A percentile compares a stretch with the other conserved stretches of the same genome.
These are phyloP conservation scores for Tuber borchii DNA, from an alignment of 495 filamentous ascomycete genomes.

Conservation along the genomic window DNA sequence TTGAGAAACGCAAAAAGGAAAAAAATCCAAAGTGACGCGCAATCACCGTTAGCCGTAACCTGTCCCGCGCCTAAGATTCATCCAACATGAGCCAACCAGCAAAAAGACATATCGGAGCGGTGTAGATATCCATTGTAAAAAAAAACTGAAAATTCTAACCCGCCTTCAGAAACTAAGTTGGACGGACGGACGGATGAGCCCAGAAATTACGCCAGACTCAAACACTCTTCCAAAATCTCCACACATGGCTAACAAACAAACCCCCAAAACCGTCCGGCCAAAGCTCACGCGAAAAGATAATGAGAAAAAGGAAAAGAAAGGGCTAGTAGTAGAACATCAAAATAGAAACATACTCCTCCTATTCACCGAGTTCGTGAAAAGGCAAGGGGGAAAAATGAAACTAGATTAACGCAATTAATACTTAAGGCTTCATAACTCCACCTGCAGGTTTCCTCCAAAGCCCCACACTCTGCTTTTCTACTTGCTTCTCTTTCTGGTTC, in stretches of 20 bases:
- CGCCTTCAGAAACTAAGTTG: background rate
- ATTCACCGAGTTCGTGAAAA: background rate
- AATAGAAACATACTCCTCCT: background rate
- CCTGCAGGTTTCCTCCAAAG: constrained; percentile 43
- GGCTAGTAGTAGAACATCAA: background rate
- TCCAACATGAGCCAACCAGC: background rate
- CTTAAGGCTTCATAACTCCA: constrained; percentile 40
- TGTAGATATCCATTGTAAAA: background rate
- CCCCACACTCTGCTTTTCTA: constrained; percentile 42
- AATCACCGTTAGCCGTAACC: background rate
- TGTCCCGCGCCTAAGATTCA: background rate
- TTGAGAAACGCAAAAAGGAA: background rate
- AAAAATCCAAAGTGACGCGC: background rate
- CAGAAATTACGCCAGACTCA: background rate
- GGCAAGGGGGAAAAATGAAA: background rate
- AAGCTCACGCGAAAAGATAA: background rate
- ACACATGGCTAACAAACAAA: background rate
- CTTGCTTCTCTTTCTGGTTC: constrained; percentile 48
- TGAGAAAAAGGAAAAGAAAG: background rate
- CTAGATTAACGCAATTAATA: background rate
- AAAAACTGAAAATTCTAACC: background rate
- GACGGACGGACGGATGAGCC: background rate
- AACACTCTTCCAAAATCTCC: background rate
- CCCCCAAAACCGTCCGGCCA: background rate
- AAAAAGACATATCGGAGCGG: background rate